Base-by-base conservation (phyloP, 2,329 filamentous ascomycete species). In the Thielaviopsis ethacetica region DNA sequence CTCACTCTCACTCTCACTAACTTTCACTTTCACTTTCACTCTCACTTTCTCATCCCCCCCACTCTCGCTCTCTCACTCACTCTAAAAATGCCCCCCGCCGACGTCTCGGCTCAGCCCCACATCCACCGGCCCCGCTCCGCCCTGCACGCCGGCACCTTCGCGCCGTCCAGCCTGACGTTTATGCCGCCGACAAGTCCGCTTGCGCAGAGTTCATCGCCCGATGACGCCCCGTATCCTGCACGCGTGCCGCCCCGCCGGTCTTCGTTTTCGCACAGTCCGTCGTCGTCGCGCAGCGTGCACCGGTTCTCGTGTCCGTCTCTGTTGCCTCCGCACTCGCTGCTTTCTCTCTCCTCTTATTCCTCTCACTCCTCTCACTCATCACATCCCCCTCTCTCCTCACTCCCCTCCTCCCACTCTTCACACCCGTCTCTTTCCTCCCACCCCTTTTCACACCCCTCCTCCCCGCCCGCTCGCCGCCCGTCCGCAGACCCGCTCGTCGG, bases 151-250 rank as follows among this genome's bases (percentile, higher is more conserved):
- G 83, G 83, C 3, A 79, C 85, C 66, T 86, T 86, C 61, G 84
- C 81, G 2, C 53, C 44, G 26, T 44, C 41, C 55, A 68, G 38
- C 51, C 72, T 95, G 68, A 78, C 86, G 34, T 86, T 95, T 62
- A 86, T 91, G 70, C 82, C 88, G 2, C 91, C 93, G 0, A 97
- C 93, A 1, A 97, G 91, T 66, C 93, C 93, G 15, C 75, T 98
- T 12, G 91, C 94, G 0, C 84, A 96, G 66, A 89, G 90, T 50
- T 83, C 89, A 66, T 94, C 85, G 71, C 93, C 91, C 64, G 84
- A 88, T 6, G 88, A 93, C 10, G 10, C 30, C 7, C 30, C 7
- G 2, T 34, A 4, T 34, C 30, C 30, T 34, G 10, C 30, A 6
- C 10, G 30, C 10, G 30, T 10, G 2, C 38, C 13, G 49, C n/a